Base-by-base conservation (phyloP, 106 monocot species). In the Agapanthus africanus region DNA sequence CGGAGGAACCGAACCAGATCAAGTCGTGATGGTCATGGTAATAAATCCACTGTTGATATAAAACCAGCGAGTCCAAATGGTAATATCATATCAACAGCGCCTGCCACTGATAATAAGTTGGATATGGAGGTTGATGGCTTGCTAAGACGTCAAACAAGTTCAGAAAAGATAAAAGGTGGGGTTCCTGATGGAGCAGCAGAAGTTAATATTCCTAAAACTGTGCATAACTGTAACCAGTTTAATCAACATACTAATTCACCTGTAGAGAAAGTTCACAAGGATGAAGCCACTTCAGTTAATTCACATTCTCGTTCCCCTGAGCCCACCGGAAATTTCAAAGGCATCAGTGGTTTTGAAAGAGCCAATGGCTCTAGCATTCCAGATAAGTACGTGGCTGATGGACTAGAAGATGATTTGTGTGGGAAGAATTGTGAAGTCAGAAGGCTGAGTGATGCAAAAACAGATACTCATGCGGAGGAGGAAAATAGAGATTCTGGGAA, bases 1-100 rank as follows among this genome's bases (percentile, higher is more conserved):
- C 74, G 94, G 59, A 80, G 90, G 47, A 85, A 93, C 65, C 74
- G 87, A 35, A 84, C 84, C 21, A 84, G 79, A 72, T 40, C 82
- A 50, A 81, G 52, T 56, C 87, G 82, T 68, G 90, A 94, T 72
- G 63, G 56, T 70, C 66, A 79, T 33, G 40, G 57, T 57, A 80
- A 70, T 70, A 80, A 54, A 69, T 49, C 64, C 66, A 65, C 67
- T 47, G 11, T 50, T 19, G 71, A 84, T 59, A 82, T 79, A 35
- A 93, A 81, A 73, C 68, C 77, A 18, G 65, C 81, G 21, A 88
- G 81, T 77, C 78, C 76, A 47, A 70, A 68, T 68, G 66, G 37
- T 46, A 81, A 74, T 36, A 35, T 32, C 25, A 57, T 73, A 40
- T 44, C 54, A 23, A 82, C 70, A 66, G 40, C 42, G 57, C 66